Evolutionary conservation across 192 early-diverging fungal species (phyloP).

Genomic region (Podila epicladia): DNA sequence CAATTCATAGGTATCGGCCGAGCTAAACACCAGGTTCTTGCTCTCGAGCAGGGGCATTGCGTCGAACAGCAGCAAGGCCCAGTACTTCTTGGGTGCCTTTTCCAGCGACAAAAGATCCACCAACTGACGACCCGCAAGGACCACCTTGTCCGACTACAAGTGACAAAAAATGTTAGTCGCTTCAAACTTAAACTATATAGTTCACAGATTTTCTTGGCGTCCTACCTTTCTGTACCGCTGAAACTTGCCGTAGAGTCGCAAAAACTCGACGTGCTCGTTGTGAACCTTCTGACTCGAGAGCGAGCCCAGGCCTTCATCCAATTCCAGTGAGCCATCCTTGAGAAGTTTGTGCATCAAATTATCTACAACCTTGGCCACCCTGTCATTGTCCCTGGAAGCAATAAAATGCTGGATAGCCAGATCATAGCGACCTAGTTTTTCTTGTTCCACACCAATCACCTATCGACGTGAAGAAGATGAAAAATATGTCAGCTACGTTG

Average conservation of each 20-base stretch:
- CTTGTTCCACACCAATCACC: slow-evolving; percentile 59
- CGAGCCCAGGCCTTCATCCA: slow-evolving; percentile 54
- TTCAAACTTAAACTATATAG: neutral
- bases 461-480: neutral
- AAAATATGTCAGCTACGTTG: neutral
- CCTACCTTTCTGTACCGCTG: slow-evolving; percentile 57
- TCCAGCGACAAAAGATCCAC: slow-evolving; percentile 55
- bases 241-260: slow-evolving; percentile 68
- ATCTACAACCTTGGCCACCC: slow-evolving; percentile 65
- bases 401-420: slow-evolving; percentile 73
- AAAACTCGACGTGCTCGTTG: slow-evolving; percentile 61
- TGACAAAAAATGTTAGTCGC: neutral
- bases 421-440: slow-evolving; percentile 62
- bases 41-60: slow-evolving; percentile 69
- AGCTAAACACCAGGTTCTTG: slow-evolving; percentile 65
- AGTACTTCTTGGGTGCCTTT: slow-evolving; percentile 62
- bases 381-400: slow-evolving; percentile 53
- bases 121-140: slow-evolving; percentile 55
- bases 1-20: slow-evolving; percentile 67
- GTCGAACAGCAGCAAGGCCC: slow-evolving; percentile 63
- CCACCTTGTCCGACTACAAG: slow-evolving; percentile 19
- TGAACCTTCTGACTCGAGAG: slow-evolving; percentile 27
- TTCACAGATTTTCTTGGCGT: neutral
- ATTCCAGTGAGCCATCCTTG: slow-evolving; percentile 51
- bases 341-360: slow-evolving; percentile 64